These are phyloP conservation scores for Bacterosira constricta DNA, from an alignment of 108 stramenopile species.

Conservation along the genomic window DNA sequence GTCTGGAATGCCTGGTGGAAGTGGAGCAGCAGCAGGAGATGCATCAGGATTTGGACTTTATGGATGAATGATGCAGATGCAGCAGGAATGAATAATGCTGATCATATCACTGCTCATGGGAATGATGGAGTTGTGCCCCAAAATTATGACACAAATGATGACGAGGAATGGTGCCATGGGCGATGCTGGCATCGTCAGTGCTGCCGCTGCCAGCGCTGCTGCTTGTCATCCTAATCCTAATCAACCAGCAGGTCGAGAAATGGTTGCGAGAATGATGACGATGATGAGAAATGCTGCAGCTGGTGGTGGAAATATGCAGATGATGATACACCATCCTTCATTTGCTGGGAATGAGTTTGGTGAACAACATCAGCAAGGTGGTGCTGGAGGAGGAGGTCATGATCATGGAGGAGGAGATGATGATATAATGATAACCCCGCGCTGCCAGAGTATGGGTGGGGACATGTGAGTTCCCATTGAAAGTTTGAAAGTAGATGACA, in stretches of 20 bases:
- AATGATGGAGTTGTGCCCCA: not conserved
- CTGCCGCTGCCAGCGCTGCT: no score
- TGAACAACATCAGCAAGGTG: no score
- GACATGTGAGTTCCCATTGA: not conserved
- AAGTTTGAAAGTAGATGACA: not conserved
- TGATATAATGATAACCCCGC: constrained; percentile 9
- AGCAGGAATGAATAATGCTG: not conserved
- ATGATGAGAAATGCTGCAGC: not conserved
- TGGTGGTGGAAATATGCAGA: not conserved
- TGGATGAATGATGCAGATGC: not conserved
- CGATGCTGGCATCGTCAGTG: not conserved
- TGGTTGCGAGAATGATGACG: not conserved
- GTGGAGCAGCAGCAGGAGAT: no score
- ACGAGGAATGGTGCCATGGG: not conserved
- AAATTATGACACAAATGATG: constrained; percentile 8
- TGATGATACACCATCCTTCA: not conserved
- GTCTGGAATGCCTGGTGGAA: no score
- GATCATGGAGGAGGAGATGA: not conserved
- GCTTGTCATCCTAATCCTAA: not conserved
- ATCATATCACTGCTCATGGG: no score
- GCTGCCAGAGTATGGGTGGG: constrained; percentile 3
- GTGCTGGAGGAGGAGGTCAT: not conserved
- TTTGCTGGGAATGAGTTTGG: not conserved
- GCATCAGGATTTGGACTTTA: no score
- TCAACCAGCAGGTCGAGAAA: not conserved